phyloP scores from a whole-genome alignment of 2,329 filamentous ascomycete genomes.

The Grosmannia huntii region DNA sequence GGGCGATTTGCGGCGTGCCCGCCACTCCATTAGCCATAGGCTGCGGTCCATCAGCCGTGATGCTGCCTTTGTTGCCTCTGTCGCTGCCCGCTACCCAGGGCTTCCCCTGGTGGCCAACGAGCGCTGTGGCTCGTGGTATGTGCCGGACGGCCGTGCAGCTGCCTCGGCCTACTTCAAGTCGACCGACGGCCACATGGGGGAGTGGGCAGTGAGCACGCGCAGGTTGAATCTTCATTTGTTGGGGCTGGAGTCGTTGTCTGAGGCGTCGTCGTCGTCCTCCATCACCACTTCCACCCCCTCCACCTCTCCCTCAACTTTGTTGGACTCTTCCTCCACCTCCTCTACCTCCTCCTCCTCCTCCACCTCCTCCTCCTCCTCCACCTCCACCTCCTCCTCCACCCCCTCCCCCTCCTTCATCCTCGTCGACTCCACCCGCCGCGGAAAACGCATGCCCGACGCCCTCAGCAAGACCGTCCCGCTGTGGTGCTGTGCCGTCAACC shows the following conservation, averaged over 20 bases:
- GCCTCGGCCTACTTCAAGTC: conserved; percentile 93
- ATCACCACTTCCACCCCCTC: no score
- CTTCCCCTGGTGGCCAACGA: conserved; percentile 77
- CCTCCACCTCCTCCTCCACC: no score
- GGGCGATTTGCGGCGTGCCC: conserved; percentile 59
- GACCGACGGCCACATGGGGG: conserved; percentile 82
- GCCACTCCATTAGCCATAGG: conserved; percentile 69
- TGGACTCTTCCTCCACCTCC: no score
- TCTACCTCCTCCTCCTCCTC: no score
- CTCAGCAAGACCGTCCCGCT: conserved; percentile 87
- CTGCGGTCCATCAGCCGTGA: conserved; percentile 68
- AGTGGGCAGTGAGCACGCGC: conserved; percentile 82
- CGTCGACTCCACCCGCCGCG: conserved; percentile 83
- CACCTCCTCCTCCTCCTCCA: conserved; percentile 46
- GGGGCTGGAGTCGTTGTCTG: conserved; percentile 26
- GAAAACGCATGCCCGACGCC: conserved; percentile 80
- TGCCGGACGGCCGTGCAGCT: conserved; percentile 42
- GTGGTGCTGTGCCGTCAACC: conserved; percentile 83
- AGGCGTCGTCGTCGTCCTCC: no score
- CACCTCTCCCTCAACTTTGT: no score
- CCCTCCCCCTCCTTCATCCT: conserved; percentile 45
- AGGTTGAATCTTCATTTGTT: conserved; percentile 76
- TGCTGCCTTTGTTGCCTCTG: conserved; percentile 56
- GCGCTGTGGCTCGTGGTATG: conserved; percentile 93
- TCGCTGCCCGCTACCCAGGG: conserved; percentile 35